Conservation (phyloP, 1,284 basidiomycete species). For the Fomitiporia mediterranea region DNA sequence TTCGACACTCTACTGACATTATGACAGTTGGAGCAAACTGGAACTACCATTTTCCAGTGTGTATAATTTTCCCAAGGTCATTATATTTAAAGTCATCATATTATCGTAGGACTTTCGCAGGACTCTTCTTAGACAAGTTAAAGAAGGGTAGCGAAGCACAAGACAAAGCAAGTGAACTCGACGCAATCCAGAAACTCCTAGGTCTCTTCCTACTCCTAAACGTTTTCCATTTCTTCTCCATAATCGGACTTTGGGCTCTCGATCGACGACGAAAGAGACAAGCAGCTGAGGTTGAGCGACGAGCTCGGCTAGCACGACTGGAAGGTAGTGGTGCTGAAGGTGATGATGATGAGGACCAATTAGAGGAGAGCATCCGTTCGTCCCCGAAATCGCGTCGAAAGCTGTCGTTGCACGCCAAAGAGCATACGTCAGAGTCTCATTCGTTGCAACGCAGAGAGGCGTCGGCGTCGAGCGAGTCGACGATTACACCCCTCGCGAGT, state of each 20-base stretch:
- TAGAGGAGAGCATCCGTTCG: conserved; percentile 17
- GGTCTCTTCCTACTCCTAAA: conserved; percentile 62
- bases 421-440: not conserved
- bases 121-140: conserved; percentile 21
- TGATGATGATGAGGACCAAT: conserved; percentile 1
- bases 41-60: conserved; percentile 59
- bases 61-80: conserved; percentile 33
- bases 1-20: not conserved
- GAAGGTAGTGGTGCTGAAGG: conserved; percentile 1
- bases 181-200: conserved; percentile 49
- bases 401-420: not conserved
- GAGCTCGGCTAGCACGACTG: not conserved
- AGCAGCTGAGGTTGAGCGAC: conserved; percentile 19
- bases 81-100: conserved; percentile 64
- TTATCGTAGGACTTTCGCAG: conserved; percentile 27
- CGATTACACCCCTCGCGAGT: not conserved
- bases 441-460: conserved; percentile 7
- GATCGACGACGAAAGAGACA: conserved; percentile 34
- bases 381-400: conserved; percentile 3
- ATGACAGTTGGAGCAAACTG: conserved; percentile 64
- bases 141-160: conserved; percentile 21
- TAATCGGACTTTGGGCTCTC: conserved; percentile 45
- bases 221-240: conserved; percentile 54
- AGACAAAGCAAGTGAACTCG: conserved; percentile 24
- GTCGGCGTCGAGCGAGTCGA: conserved; percentile 3